Evolutionary conservation across 2,329 filamentous ascomycete species (phyloP).

Genomic region (Beauveria medogensis): DNA sequence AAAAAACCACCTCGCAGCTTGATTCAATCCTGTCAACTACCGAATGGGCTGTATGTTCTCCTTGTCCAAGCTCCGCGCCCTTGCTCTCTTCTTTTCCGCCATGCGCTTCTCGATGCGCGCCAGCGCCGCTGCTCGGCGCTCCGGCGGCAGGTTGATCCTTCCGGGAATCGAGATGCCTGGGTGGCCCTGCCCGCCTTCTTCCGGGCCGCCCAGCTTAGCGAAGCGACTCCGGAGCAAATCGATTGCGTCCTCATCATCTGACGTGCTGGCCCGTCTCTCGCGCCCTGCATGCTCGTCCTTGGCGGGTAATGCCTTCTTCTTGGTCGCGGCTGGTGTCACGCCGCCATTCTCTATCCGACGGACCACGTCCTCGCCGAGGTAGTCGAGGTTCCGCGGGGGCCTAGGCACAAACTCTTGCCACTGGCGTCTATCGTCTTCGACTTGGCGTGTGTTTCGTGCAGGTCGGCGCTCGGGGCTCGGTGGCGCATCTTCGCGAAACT

Average conservation of each 20-base stretch:
- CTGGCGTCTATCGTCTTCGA: constrained; percentile 23
- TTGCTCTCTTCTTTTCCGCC: constrained; percentile 38
- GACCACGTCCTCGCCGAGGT: constrained; percentile 26
- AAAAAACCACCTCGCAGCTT: neutral
- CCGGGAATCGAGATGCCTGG: constrained; percentile 30
- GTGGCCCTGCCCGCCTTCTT: constrained; percentile 24
- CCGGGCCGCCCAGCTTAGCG: constrained; percentile 34
- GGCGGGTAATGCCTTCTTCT: neutral
- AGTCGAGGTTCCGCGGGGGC: constrained; percentile 30
- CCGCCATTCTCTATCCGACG: constrained; percentile 23
- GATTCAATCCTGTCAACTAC: neutral
- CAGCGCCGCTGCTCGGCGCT: constrained; percentile 45
- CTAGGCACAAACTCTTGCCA: constrained; percentile 36
- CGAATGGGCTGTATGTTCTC: constrained; percentile 40
- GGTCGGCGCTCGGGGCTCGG: neutral
- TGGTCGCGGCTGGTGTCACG: constrained; percentile 14
- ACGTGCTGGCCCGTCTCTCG: neutral
- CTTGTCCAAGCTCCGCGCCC: constrained; percentile 33
- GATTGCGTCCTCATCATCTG: constrained; percentile 24
- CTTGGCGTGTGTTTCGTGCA: neutral
- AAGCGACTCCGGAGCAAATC: constrained; percentile 40
- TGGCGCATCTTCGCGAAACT: constrained; percentile 24
- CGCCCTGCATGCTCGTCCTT: neutral
- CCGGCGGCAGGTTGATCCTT: constrained; percentile 38
- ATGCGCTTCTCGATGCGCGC: constrained; percentile 47